phyloP scores from a whole-genome alignment of 1,284 basidiomycete species.

The Megacollybia platyphylla region DNA sequence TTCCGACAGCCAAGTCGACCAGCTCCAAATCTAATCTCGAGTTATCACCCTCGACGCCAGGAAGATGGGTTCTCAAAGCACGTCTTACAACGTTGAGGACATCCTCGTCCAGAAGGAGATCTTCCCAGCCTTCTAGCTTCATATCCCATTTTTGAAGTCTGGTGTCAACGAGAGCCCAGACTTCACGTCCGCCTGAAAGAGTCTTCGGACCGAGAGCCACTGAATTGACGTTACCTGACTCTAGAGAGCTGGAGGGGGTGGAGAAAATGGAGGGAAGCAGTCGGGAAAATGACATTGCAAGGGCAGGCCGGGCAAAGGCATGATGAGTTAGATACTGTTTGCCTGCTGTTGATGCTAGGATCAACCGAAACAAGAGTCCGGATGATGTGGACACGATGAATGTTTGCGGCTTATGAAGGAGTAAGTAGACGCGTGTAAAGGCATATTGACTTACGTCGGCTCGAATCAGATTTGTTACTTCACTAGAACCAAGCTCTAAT shows the following conservation, averaged over 20 bases:
- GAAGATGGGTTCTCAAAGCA: conserved; percentile 30
- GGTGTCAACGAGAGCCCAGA: conserved; percentile 59
- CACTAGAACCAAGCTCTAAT: conserved; percentile 40
- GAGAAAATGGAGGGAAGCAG: conserved; percentile 45
- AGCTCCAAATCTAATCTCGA: conserved; percentile 51
- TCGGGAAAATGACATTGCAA: conserved; percentile 40
- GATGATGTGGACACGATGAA: conserved; percentile 56
- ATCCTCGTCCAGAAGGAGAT: conserved; percentile 41
- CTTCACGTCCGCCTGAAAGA: conserved; percentile 27
- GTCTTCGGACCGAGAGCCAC: conserved; percentile 35
- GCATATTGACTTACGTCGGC: conserved; percentile 36
- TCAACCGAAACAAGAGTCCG: conserved; percentile 53
- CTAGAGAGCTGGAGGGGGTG: conserved; percentile 13
- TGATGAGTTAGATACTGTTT: conserved; percentile 47
- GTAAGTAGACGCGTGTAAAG: not conserved
- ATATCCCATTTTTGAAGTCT: conserved; percentile 57
- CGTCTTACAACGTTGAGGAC: conserved; percentile 26
- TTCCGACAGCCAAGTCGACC: conserved; percentile 53
- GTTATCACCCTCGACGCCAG: conserved; percentile 23
- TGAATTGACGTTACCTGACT: conserved; percentile 45
- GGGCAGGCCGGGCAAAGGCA: conserved; percentile 42
- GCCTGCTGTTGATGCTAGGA: conserved; percentile 52
- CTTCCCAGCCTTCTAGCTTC: conserved; percentile 55
- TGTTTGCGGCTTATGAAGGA: conserved; percentile 36
- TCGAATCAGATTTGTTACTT: conserved; percentile 55